These are phyloP conservation scores for Streptanthus diversifolius DNA, from an alignment of 345 rosid genomes.

Conservation along the genomic window DNA sequence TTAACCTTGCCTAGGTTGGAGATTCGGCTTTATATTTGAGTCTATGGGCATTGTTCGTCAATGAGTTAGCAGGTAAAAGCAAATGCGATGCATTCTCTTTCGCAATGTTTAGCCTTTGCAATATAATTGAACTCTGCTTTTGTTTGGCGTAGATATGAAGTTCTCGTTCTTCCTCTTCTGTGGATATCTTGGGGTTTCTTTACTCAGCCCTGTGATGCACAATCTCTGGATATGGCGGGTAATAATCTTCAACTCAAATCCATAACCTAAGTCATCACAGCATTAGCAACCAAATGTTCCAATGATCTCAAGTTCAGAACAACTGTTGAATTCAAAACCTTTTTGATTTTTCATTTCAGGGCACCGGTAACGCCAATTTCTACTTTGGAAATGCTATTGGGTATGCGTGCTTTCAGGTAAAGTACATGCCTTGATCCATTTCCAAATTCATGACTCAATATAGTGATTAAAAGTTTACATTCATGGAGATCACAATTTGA, in stretches of 20 bases:
- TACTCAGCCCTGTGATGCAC: slow-evolving; percentile 97
- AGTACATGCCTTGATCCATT: slow-evolving; percentile 1
- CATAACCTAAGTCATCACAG: background rate
- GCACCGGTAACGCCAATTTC: slow-evolving; percentile 97
- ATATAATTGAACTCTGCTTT: slow-evolving; percentile 26
- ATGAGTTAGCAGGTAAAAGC: slow-evolving; percentile 72
- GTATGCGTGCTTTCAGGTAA: slow-evolving; percentile 92
- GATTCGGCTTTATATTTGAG: slow-evolving; percentile 87
- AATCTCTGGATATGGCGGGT: slow-evolving; percentile 99
- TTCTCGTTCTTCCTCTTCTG: slow-evolving; percentile 91
- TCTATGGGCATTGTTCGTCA: slow-evolving; percentile 72
- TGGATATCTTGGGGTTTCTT: slow-evolving; percentile 84
- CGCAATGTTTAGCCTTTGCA: background rate
- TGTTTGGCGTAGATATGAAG: slow-evolving; percentile 57
- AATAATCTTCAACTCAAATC: slow-evolving; percentile 22
- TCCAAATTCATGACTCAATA: background rate
- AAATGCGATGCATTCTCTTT: slow-evolving; percentile 4
- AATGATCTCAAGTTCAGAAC: background rate
- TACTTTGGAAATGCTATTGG: slow-evolving; percentile 90
- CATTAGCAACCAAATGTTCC: background rate
- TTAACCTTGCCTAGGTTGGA: slow-evolving; percentile 57
- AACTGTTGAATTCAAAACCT: background rate
- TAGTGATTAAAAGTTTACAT: background rate
- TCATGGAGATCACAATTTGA: background rate
- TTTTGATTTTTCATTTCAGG: slow-evolving; percentile 48